Evolutionary conservation across 2,329 filamentous ascomycete genomes (phyloP), one percentile per base, ranked within the genome.

Genomic region (Atkinsonella hypoxylon): DNA sequence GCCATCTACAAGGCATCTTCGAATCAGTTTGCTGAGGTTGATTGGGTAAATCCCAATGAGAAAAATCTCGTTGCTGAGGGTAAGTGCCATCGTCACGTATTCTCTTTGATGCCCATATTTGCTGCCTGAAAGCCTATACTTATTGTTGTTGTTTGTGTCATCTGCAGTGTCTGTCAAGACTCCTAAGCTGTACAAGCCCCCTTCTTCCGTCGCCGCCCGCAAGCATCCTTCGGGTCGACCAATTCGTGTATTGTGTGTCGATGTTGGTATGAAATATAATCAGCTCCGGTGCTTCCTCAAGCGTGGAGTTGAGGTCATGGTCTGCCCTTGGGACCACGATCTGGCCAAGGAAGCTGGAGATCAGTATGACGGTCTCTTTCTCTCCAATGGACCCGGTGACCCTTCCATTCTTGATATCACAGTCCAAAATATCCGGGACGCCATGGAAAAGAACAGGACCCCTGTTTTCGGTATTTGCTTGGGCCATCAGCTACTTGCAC

Each of bases 261-360:
- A 98, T 72, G 91, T 98, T 59, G 93, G 93, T 67, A 83, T 97
- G 76, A 98, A 98, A 72, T 96, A 88, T 73, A 98, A 97, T 73
- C 93, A 98, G 73, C 78, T 98, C 60, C 81, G 93, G 59, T 98
- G 93, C 72, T 83, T 98, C 61, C 76, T 98, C 53, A 84, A 82
- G 61, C 83, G 93, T 59, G 93, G 93, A 50, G 86, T 97, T 51
- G 93, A 98, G 67, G 90, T 97, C 47, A 73, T 95, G 57, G 89
- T 96, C 51, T 90, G 93, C 56, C 93, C 93, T 10, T 98, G 91
- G 90, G 83, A 98, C 71, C 89, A 96, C 64, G 85, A 97, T 67
- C 89, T 97, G 67, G 81, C 84, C 50, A 71, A 76, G 50, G 78
- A 89, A 51, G 82, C 83, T 49, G 85, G 82, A 52, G 85, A 87